A percentile compares a stretch with the other conserved stretches of the same genome.
phyloP scores from a whole-genome alignment of 2,329 filamentous ascomycete species.

The Penicillium digitatum region DNA sequence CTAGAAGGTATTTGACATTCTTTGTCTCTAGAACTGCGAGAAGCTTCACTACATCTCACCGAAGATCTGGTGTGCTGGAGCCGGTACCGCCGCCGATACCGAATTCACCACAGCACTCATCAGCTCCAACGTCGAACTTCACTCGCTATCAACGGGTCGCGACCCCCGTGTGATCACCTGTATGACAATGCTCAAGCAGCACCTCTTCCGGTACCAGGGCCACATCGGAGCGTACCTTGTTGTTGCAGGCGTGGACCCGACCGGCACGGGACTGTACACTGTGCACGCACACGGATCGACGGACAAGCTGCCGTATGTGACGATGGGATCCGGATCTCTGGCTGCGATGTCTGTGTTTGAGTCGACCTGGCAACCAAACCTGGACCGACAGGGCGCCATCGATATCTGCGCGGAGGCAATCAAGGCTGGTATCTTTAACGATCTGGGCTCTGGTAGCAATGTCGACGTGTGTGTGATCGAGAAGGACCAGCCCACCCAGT shows the following conservation, averaged over 20 bases:
- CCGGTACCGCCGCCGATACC: slow-evolving; percentile 94
- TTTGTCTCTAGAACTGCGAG: slow-evolving; percentile 74
- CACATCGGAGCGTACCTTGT: slow-evolving; percentile 98
- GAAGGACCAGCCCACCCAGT: slow-evolving; percentile 78
- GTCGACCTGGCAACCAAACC: slow-evolving; percentile 79
- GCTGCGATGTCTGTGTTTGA: slow-evolving; percentile 98
- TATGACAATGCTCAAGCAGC: slow-evolving; percentile 99
- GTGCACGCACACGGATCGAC: slow-evolving; percentile 98
- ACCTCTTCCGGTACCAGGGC: slow-evolving; percentile 97
- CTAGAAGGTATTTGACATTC: slow-evolving; percentile 2
- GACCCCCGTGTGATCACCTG: slow-evolving; percentile 96
- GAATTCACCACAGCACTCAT: slow-evolving; percentile 99
- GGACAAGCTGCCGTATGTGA: slow-evolving; percentile 98
- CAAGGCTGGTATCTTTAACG: slow-evolving; percentile 96
- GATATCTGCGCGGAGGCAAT: slow-evolving; percentile 82
- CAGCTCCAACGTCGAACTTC: slow-evolving; percentile 96
- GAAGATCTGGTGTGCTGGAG: slow-evolving; percentile 98
- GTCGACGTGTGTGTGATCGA: slow-evolving; percentile 97
- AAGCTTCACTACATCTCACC: slow-evolving; percentile 99
- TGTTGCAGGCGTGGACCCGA: slow-evolving; percentile 93
- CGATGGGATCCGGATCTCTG: slow-evolving; percentile 94
- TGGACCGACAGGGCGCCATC: slow-evolving; percentile 77
- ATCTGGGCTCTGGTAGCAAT: slow-evolving; percentile 93
- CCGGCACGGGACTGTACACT: slow-evolving; percentile 91
- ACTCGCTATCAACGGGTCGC: slow-evolving; percentile 91